phyloP scores from a whole-genome alignment of 805 yeast genomes.

The Spathaspora girioi region DNA sequence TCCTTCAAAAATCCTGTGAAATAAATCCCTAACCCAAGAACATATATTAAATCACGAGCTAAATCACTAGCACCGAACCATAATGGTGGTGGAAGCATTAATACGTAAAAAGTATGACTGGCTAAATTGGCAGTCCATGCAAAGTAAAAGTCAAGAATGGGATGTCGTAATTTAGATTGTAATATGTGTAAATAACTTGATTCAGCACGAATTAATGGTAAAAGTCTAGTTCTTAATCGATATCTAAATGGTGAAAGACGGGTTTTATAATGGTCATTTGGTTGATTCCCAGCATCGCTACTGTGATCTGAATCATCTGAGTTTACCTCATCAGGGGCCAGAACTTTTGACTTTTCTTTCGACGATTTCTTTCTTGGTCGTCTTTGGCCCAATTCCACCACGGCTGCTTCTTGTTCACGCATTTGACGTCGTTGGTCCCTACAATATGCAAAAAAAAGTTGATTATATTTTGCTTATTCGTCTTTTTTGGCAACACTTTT shows the following conservation, averaged over 20 bases:
- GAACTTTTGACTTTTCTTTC: neutral
- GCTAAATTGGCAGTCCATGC: slow-evolving; percentile 88
- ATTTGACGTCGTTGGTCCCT: neutral
- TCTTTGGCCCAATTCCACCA: neutral
- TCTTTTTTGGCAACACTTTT: neutral
- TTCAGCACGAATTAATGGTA: slow-evolving; percentile 62
- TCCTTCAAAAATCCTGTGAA: slow-evolving; percentile 78
- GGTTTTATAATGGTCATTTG: slow-evolving; percentile 60
- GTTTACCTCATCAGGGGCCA: neutral
- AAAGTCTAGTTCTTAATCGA: slow-evolving; percentile 46
- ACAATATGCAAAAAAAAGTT: too few species aligned
- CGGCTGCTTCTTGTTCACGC: neutral
- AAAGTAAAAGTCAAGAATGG: slow-evolving; percentile 66
- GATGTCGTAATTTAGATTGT: slow-evolving; percentile 50
- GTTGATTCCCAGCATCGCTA: slow-evolving; percentile 72
- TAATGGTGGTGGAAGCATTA: slow-evolving; percentile 78
- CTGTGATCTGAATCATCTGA: neutral
- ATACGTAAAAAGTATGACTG: slow-evolving; percentile 88
- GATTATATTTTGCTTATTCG: neutral
- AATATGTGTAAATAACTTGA: slow-evolving; percentile 53
- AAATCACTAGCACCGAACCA: slow-evolving; percentile 69
- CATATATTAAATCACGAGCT: slow-evolving; percentile 57
- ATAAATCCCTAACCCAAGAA: slow-evolving; percentile 69
- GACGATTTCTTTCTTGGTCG: neutral
- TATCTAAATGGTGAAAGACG: slow-evolving; percentile 56